phyloP scores from a whole-genome alignment of 768 basidiomycete species.

The Sistotremastrum suecicum region DNA sequence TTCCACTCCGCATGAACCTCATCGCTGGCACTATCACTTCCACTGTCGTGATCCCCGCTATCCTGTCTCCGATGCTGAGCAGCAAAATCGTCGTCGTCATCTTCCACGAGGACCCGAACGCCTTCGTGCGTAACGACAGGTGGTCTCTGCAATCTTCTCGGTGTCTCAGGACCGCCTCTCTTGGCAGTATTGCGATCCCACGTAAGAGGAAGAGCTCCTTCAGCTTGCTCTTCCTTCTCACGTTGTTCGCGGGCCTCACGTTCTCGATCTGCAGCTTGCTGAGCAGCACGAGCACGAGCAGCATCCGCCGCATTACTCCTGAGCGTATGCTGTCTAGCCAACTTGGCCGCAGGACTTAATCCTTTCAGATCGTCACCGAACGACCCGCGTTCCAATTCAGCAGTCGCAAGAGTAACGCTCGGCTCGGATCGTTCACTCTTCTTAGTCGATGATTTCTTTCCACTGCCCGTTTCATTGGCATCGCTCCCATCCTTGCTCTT shows the following conservation, averaged over 20 bases:
- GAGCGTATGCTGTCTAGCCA: conserved; percentile 84
- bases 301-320: conserved; percentile 76
- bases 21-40: conserved; percentile 39
- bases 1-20: conserved; percentile 23
- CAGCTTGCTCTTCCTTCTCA: conserved; percentile 15
- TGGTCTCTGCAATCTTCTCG: conserved; percentile 15
- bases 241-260: conserved; percentile 15
- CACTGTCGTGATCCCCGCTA: conserved; percentile 15
- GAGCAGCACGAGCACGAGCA: conserved; percentile 43
- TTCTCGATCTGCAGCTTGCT: conserved; percentile 31
- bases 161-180: conserved; percentile 31
- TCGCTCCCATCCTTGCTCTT: conserved; percentile 22
- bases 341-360: conserved; percentile 77
- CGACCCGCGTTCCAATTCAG: conserved; percentile 58
- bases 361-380: conserved; percentile 52
- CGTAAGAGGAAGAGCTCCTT: conserved; percentile 27
- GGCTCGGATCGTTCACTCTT: conserved; percentile 57
- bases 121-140: conserved; percentile 51
- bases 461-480: conserved; percentile 31
- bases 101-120: conserved; percentile 48
- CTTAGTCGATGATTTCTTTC: conserved; percentile 35
- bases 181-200: conserved; percentile 80
- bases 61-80: background rate
- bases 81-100: conserved; percentile 32
- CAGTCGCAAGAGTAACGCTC: conserved; percentile 68